A percentile compares a stretch with the other conserved stretches of the same genome.
Evolutionary conservation across 1,139 yeast genomes (phyloP).

Genomic region (Hansenula lynferdii): DNA sequence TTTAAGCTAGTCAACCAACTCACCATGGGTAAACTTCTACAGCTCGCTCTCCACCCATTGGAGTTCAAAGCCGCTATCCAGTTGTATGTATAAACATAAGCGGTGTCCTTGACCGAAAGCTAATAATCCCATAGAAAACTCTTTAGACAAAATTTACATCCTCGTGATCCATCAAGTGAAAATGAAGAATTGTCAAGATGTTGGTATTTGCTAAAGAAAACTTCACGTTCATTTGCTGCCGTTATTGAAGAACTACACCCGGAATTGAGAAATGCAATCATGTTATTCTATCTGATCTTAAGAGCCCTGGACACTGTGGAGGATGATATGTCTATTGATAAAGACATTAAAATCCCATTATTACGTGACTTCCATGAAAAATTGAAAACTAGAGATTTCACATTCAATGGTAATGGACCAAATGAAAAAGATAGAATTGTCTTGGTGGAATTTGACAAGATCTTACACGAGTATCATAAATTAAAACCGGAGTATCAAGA

Average conservation of each 20-base stretch:
- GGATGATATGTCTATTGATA: constrained; percentile 88
- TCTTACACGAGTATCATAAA: constrained; percentile 66
- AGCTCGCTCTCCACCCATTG: constrained; percentile 63
- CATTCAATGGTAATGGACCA: constrained; percentile 68
- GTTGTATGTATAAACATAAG: constrained; percentile 28
- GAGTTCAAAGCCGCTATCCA: constrained; percentile 70
- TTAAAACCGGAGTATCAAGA: constrained; percentile 75
- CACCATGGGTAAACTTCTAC: constrained; percentile 60
- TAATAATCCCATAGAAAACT: no score
- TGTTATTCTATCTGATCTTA: constrained; percentile 78
- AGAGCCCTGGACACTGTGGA: constrained; percentile 96
- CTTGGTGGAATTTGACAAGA: constrained; percentile 65
- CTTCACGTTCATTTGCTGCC: constrained; percentile 90
- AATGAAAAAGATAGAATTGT: constrained; percentile 80
- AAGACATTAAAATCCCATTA: constrained; percentile 66
- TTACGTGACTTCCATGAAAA: constrained; percentile 65
- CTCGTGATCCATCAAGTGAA: constrained; percentile 40
- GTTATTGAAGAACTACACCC: constrained; percentile 92
- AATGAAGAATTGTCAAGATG: constrained; percentile 54
- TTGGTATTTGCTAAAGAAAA: constrained; percentile 57
- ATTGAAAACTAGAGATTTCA: constrained; percentile 67
- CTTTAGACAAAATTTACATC: constrained; percentile 53
- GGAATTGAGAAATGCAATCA: constrained; percentile 74
- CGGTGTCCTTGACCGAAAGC: no score
- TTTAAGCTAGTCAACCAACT: no score